Evolutionary conservation across 2,329 filamentous ascomycete species (phyloP).

Genomic region (Pestalotiopsis sp.): DNA sequence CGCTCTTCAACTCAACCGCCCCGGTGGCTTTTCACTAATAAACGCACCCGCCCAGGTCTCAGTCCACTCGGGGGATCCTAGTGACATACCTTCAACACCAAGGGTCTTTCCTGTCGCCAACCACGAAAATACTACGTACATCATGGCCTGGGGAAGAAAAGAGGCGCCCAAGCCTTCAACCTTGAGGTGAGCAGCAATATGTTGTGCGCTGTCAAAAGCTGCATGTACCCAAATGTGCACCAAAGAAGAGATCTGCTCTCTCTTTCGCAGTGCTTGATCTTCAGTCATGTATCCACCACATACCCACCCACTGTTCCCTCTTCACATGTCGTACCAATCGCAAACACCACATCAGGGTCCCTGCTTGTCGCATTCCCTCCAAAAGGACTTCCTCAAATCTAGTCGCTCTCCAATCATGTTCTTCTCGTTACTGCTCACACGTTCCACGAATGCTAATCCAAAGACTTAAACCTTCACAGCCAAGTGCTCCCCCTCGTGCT

Average conservation of each 20-base stretch:
- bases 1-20: background rate
- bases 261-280: background rate
- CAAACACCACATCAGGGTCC: background rate
- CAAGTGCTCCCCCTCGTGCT: slow-evolving; percentile 70
- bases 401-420: background rate
- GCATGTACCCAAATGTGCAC: background rate
- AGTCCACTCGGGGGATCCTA: background rate
- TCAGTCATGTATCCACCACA: background rate
- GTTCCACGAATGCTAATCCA: slow-evolving; percentile 2
- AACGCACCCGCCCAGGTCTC: background rate
- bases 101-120: background rate
- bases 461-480: slow-evolving; percentile 35
- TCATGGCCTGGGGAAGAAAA: slow-evolving; percentile 36
- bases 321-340: background rate
- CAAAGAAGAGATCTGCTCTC: background rate
- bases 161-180: slow-evolving; percentile 33
- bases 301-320: background rate
- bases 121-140: slow-evolving; percentile 7
- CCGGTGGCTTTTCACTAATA: background rate
- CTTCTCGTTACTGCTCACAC: background rate
- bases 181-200: slow-evolving; percentile 26
- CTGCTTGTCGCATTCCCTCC: background rate
- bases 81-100: slow-evolving; percentile 2
- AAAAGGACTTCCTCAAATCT: background rate
- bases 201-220: background rate